Conservation (phyloP, 768 basidiomycete species). For the Piloderma croceum region DNA sequence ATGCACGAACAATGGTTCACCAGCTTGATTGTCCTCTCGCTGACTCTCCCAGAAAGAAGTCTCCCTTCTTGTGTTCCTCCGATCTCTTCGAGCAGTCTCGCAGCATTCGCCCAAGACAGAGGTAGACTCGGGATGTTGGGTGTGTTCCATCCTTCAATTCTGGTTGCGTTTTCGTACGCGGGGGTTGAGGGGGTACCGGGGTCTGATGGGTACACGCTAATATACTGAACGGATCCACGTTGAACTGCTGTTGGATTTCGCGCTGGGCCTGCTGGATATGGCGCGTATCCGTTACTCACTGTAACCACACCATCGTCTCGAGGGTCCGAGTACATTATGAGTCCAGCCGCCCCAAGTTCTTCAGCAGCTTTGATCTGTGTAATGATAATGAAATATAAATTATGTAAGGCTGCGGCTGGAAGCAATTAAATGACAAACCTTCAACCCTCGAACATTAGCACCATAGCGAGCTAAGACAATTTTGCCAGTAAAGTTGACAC, state of each 20-base stretch:
- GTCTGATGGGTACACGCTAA: constrained; percentile 65
- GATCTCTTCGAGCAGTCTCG: constrained; percentile 57
- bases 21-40: constrained; percentile 42
- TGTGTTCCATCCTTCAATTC: constrained; percentile 51
- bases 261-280: constrained; percentile 85
- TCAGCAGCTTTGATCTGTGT: constrained; percentile 73
- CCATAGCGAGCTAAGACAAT: constrained; percentile 80
- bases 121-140: constrained; percentile 87
- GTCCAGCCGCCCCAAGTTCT: constrained; percentile 72
- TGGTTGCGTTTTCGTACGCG: constrained; percentile 63
- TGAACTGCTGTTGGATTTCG: constrained; percentile 80
- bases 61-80: constrained; percentile 34
- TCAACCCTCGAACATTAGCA: constrained; percentile 75
- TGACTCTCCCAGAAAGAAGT: constrained; percentile 36
- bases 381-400: too few species aligned
- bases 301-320: constrained; percentile 81
- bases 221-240: constrained; percentile 75
- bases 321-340: constrained; percentile 81
- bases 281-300: constrained; percentile 64
- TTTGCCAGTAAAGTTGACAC: constrained; percentile 66
- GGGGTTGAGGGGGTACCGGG: constrained; percentile 87
- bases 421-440: too few species aligned
- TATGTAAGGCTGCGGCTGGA: too few species aligned
- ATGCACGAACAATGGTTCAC: constrained; percentile 47
- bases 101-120: constrained; percentile 81